Percentiles rank a stretch among this genome's conserved stretches.
Evolutionary conservation across 306 rosid genomes (phyloP).

Genomic region (Vigna nakashimae): DNA sequence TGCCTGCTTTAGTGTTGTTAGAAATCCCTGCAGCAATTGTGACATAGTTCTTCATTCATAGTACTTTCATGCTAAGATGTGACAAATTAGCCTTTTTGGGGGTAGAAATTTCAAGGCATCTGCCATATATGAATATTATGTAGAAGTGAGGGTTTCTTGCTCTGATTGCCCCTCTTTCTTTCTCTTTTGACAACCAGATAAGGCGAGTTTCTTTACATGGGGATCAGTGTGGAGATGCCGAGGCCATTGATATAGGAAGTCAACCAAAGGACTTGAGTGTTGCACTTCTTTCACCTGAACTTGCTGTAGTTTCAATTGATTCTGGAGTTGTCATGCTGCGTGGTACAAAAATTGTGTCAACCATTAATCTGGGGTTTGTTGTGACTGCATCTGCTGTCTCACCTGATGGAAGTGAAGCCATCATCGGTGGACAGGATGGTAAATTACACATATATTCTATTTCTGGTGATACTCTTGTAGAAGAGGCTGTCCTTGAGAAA

Average conservation of each 20-base stretch:
- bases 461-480: slow-evolving; percentile 72
- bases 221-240: slow-evolving; percentile 84
- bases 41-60: slow-evolving; percentile 14
- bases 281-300: slow-evolving; percentile 82
- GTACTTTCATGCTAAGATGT: slow-evolving; percentile 17
- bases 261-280: slow-evolving; percentile 91
- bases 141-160: slow-evolving; percentile 12
- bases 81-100: slow-evolving; percentile 11
- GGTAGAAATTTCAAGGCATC: slow-evolving; percentile 33
- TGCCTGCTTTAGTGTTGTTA: background rate
- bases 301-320: slow-evolving; percentile 82
- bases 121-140: slow-evolving; percentile 14
- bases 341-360: slow-evolving; percentile 77
- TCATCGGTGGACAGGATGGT: slow-evolving; percentile 94
- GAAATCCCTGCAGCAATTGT: slow-evolving; percentile 14
- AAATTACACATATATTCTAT: slow-evolving; percentile 80
- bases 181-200: slow-evolving; percentile 58
- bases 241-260: slow-evolving; percentile 86
- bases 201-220: slow-evolving; percentile 70
- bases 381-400: slow-evolving; percentile 86
- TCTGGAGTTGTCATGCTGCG: slow-evolving; percentile 84
- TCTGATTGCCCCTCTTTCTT: slow-evolving; percentile 24
- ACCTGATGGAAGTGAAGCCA: slow-evolving; percentile 95
- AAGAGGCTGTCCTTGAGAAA: slow-evolving; percentile 89
- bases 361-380: slow-evolving; percentile 80